Base-by-base conservation (phyloP, 176 grass and related monocot genomes). In the Triticum timopheevii region DNA sequence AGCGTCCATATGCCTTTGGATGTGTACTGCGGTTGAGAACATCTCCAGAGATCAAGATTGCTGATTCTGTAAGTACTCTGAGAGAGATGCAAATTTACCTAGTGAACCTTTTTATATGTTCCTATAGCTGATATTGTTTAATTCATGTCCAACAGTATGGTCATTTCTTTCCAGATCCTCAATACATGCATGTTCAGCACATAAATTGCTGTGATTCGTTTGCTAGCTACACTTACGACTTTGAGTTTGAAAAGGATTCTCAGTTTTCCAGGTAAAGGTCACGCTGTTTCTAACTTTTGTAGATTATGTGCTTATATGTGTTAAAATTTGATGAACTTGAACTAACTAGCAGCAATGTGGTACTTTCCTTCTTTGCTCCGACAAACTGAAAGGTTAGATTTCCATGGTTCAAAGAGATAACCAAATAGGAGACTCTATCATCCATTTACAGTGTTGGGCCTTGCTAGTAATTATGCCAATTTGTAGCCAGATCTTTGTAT, bases 161-260 rank as follows among this genome's bases (percentile, higher is more conserved):
- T 19, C 97, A 98, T 96, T 98, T 98, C 86, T 98, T 93, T 69
- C 90, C 92, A n/a, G 94, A 98, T 83, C 94, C 97, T 84, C 97
- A 98, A 78, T 98, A 98, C 87, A 88, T 91, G 86, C 88, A 93
- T 90, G 97, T 98, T 90, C 97, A 98, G 54, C 97, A 98, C 87
- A 96, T 94, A 82, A 98, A 94, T 87, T 98, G 97, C 38, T 98
- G 97, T 35, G 93, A 96, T 82, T 93, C 89, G n/a, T 98, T 90
- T 91, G 90, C 94, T 66, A 96, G 93, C 30, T 98, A 94, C 85
- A 89, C 90, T 71, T 98, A 98, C 42, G 97, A 98, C 73, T 98
- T 98, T 33, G 97, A 89, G 80, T 98, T 98, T 93, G 75, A 73
- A 87, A 91, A 87, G 30, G 88, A 82, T 88, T 86, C 88, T 68